These are phyloP conservation scores for Breynia disticha DNA, from an alignment of 441 rosid species.

Conservation along the genomic window DNA sequence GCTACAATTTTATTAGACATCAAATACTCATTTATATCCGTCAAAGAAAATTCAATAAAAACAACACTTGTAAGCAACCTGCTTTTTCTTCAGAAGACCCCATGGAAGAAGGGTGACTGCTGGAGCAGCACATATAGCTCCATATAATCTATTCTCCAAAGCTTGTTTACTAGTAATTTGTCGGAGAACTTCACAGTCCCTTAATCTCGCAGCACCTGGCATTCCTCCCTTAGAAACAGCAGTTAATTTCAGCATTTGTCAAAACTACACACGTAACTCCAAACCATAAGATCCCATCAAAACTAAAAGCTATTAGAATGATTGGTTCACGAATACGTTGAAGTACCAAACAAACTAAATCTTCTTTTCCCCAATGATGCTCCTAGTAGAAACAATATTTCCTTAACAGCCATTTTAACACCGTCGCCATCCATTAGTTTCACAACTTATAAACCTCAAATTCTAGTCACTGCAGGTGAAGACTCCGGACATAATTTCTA, in stretches of 20 bases:
- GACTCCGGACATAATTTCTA: not conserved
- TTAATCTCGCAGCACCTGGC: constrained; percentile 88
- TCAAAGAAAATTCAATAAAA: constrained; percentile 9
- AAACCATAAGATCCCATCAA: no score
- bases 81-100: constrained; percentile 71
- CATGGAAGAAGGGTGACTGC: constrained; percentile 92
- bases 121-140: constrained; percentile 92
- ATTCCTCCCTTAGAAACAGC: constrained; percentile 64
- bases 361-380: not conserved
- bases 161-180: constrained; percentile 69
- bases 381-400: no score
- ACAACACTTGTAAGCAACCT: constrained; percentile 29
- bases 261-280: no score
- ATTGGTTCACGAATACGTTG: not conserved
- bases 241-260: no score
- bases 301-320: no score
- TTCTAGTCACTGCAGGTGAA: not conserved
- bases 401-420: not conserved
- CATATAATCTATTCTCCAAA: constrained; percentile 58
- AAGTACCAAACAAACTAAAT: not conserved
- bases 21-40: constrained; percentile 12
- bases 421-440: not conserved
- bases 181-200: constrained; percentile 62
- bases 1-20: constrained; percentile 42
- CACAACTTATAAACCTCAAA: not conserved